Evolutionary conservation across 768 basidiomycete species (phyloP).

Genomic region (Lepiota venenata): DNA sequence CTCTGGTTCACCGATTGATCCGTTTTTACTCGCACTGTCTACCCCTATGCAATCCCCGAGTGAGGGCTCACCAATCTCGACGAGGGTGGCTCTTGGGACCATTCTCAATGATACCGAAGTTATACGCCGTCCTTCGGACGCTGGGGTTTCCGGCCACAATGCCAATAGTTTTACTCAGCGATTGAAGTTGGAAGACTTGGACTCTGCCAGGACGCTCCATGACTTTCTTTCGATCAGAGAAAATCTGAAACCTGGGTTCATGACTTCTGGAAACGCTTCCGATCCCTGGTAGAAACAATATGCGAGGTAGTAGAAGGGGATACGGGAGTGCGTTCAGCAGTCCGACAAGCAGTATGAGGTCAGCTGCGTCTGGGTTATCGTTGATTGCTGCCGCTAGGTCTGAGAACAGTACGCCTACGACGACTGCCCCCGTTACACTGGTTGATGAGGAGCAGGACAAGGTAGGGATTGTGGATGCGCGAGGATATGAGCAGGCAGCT

Average conservation of each 20-base stretch:
- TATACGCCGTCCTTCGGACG: neutral
- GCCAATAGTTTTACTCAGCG: neutral
- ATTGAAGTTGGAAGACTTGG: slow-evolving; percentile 2
- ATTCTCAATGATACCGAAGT: neutral
- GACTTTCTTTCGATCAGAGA: neutral
- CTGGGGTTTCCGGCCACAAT: neutral
- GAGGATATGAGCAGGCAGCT: neutral
- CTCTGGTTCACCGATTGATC: neutral
- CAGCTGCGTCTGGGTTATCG: slow-evolving; percentile 5
- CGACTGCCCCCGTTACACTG: slow-evolving; percentile 6
- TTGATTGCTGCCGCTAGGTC: neutral
- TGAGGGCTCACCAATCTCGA: neutral
- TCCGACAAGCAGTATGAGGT: slow-evolving; percentile 9
- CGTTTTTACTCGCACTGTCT: slow-evolving; percentile 7
- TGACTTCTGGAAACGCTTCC: neutral
- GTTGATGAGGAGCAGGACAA: slow-evolving; percentile 2
- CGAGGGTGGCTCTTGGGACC: neutral
- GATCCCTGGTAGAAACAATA: neutral
- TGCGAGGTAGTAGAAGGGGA: neutral
- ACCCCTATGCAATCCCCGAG: neutral
- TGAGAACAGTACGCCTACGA: neutral
- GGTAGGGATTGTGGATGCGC: neutral
- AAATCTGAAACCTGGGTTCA: neutral
- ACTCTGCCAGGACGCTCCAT: slow-evolving; percentile 4
- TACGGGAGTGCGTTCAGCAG: slow-evolving; percentile 2